Evolutionary conservation across 257 asterid species (phyloP).

Genomic region (Thymus mandschuricus): DNA sequence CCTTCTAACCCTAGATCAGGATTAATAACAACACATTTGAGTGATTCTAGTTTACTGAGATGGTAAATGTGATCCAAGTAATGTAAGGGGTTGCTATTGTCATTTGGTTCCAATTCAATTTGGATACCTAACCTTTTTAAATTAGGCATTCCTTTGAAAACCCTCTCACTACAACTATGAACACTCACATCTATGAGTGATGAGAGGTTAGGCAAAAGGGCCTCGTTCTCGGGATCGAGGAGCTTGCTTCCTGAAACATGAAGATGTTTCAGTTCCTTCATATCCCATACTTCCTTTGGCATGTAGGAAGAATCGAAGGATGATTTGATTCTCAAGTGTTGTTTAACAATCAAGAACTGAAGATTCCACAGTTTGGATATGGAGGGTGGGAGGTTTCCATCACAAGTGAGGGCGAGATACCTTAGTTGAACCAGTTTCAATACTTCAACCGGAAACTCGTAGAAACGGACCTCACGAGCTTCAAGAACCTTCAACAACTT

Average conservation of each 20-base stretch:
- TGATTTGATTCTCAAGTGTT: not conserved
- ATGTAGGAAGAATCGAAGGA: not conserved
- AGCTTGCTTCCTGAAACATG: not conserved
- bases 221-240: not conserved
- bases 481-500: not conserved
- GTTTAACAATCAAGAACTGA: not conserved
- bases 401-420: no score
- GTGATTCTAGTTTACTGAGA: not conserved
- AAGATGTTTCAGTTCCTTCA: constrained; percentile 25
- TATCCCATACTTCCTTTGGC: constrained; percentile 6
- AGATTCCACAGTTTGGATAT: not conserved
- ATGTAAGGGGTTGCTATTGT: not conserved
- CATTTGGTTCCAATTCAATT: not conserved
- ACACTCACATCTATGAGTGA: not conserved
- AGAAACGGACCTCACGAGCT: not conserved
- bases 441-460: not conserved
- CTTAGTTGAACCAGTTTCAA: not conserved
- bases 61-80: not conserved
- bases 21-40: constrained; percentile 1
- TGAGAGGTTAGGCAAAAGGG: not conserved
- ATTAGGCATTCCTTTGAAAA: constrained; percentile 8
- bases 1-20: not conserved
- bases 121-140: not conserved
- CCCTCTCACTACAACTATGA: not conserved
- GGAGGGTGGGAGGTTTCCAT: not conserved